Percentiles rank a stretch among this genome's conserved stretches.
Conservation (phyloP, 129 eudicot genomes). For the Logfia minima region DNA sequence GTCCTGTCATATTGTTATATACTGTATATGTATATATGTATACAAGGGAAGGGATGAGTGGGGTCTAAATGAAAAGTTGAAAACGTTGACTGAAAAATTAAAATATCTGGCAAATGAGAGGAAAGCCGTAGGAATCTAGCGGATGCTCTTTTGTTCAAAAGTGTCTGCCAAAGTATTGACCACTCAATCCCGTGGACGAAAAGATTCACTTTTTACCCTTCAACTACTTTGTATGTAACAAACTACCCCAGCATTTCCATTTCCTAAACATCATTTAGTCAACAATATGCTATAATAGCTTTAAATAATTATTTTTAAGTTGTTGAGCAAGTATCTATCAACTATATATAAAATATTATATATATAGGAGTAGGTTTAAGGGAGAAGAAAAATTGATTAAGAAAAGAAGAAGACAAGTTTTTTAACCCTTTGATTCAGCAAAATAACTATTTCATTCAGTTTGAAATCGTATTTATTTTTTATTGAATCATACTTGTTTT, state of each 20-base stretch:
- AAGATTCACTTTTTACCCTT: background rate
- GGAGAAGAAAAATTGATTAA: no score
- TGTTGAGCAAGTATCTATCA: background rate
- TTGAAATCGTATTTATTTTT: no score
- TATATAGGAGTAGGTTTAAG: no score
- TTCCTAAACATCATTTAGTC: background rate
- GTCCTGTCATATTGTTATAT: no score
- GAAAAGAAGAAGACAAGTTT: no score
- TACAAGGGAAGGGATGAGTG: background rate
- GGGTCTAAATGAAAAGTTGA: background rate
- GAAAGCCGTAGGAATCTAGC: background rate
- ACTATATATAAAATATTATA: no score
- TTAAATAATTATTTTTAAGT: no score
- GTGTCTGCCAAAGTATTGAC: background rate
- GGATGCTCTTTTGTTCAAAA: background rate
- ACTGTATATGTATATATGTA: no score
- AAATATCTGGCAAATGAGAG: background rate
- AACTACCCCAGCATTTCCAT: background rate
- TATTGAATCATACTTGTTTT: no score
- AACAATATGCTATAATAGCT: background rate
- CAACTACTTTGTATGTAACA: background rate
- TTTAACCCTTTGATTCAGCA: no score
- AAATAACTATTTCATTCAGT: no score
- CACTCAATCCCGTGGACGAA: no score
- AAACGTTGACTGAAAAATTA: background rate